These are phyloP conservation scores for Rhipidocladum racemiflorum DNA, from an alignment of 176 grass and related monocot species.

Conservation along the genomic window DNA sequence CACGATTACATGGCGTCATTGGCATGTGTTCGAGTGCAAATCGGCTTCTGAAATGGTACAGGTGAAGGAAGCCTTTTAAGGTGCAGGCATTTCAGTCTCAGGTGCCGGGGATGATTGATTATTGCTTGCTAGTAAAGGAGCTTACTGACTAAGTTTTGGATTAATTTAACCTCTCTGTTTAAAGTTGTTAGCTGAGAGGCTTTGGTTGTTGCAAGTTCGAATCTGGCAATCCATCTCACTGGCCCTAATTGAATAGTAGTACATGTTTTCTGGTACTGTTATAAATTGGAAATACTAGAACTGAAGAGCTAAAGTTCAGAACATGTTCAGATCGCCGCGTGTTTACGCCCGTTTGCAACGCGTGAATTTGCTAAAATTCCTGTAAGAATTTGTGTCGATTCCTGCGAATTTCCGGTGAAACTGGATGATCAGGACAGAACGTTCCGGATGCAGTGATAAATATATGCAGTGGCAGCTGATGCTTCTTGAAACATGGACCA, in stretches of 20 bases:
- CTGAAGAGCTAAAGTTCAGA: too few species aligned
- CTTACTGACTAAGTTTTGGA: constrained; percentile 6
- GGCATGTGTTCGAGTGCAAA: background rate
- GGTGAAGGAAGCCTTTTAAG: background rate
- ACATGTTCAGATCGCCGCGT: background rate
- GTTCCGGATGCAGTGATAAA: background rate
- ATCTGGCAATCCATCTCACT: background rate
- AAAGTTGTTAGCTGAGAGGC: background rate
- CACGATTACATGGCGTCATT: background rate
- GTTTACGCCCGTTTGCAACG: background rate
- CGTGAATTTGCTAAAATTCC: background rate
- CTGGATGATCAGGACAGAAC: background rate
- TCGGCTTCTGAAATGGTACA: background rate
- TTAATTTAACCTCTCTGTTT: background rate
- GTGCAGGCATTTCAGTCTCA: background rate
- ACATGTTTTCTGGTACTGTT: background rate
- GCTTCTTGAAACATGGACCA: background rate
- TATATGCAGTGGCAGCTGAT: background rate
- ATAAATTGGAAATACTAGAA: background rate
- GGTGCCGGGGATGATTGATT: background rate
- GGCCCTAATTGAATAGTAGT: background rate
- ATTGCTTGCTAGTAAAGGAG: background rate
- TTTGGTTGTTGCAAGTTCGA: background rate
- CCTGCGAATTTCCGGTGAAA: background rate
- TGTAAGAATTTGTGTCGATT: background rate